Evolutionary conservation across 192 early-diverging fungal genomes (phyloP), one percentile per base, ranked within the genome.

Genomic region (Coemansia sp.): DNA sequence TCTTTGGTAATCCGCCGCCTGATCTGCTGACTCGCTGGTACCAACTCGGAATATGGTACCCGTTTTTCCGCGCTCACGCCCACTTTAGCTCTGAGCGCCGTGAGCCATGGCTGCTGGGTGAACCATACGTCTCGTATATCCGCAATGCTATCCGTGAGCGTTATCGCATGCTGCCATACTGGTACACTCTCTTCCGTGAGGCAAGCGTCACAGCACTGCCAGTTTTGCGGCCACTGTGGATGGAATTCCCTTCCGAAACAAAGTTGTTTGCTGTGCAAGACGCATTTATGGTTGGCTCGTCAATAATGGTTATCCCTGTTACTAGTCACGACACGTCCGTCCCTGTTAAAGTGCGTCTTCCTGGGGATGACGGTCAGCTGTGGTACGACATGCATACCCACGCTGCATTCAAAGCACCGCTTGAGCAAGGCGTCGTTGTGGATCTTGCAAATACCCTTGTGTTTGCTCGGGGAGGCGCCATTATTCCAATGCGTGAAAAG

Each of bases 1-100:
- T 99, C 76, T 99, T 99, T 81, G 91, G 88, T n/a, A 95, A 99
- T 69, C 93, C 95, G 23, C 86, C 90, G 2, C 58, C 88, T 1
- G 88, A 94, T 53, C 78, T 99, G n/a, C 78, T 97, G 52, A 74
- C 87, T 13, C 89, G 97, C n/a, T 99, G 97, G 97, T 99, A 97
- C 74, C 97, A 99, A 79, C 81, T 88, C 12, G 97, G 85, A 10
- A 86, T 89, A 24, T 95, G 90, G 77, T 93, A 98, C 56, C 97
- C 97, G 11, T 99, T 99, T 74, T 93, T 96, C 85, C 87, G 97
- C 23, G 97, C 86, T 4, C 97, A 99, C 69, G 93, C 97, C 3
- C 95, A 99, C 69, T 89, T 98, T 52, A 94, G 96, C 74, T 92
- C 94, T 19, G 94, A 93, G 67, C 89, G 97, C 27, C 87, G 95